phyloP scores from a whole-genome alignment of 2,329 filamentous ascomycete species.

The Aspergillus brunneoviolaceus region DNA sequence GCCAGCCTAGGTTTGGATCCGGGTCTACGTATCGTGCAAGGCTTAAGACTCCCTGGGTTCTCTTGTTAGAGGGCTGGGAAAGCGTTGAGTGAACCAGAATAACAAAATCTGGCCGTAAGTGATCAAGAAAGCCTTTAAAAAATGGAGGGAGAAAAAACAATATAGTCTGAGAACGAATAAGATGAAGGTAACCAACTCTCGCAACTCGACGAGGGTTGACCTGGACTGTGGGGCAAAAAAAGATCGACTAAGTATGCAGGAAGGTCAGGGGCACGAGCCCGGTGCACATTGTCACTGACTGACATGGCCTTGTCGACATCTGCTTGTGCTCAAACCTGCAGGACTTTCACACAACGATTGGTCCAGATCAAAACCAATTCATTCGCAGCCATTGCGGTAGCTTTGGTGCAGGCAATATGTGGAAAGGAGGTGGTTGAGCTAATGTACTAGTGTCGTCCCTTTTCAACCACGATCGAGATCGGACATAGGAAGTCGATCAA shows the following conservation, averaged over 20 bases:
- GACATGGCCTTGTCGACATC: conserved; percentile 8
- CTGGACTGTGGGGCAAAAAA: conserved; percentile 14
- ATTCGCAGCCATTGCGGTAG: neutral
- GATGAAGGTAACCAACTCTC: conserved; percentile 1
- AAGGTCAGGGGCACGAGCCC: conserved; percentile 20
- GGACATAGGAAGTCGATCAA: neutral
- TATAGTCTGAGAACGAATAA: conserved; percentile 1
- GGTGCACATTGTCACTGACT: conserved; percentile 3
- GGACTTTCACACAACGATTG: conserved; percentile 1
- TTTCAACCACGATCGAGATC: neutral
- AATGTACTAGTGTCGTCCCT: neutral
- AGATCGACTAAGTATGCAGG: conserved; percentile 20
- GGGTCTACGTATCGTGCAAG: conserved; percentile 7
- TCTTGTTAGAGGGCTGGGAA: neutral
- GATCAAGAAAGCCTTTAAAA: neutral
- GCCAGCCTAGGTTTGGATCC: conserved; percentile 15
- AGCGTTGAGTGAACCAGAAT: neutral
- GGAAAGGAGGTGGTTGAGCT: neutral
- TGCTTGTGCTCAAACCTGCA: conserved; percentile 12
- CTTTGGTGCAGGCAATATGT: neutral
- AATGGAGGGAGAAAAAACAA: neutral
- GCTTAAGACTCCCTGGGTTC: neutral
- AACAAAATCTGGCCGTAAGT: neutral
- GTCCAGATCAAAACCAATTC: conserved; percentile 15
- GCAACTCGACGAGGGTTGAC: conserved; percentile 10